phyloP scores from a whole-genome alignment of 2,329 filamentous ascomycete genomes.

The Pseudocercospora fijiensis region DNA sequence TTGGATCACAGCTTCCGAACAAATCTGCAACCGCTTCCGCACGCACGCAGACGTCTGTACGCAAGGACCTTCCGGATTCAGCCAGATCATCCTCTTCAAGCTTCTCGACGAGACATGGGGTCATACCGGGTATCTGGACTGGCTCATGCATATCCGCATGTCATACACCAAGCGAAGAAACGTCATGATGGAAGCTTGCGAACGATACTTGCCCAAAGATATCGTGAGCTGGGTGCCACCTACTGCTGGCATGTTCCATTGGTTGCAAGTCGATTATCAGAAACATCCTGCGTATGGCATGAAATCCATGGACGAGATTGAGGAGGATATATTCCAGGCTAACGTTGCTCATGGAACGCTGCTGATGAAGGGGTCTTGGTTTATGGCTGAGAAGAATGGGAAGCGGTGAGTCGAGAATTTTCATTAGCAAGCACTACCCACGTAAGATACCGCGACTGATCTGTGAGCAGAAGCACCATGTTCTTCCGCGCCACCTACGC shows the following conservation, averaged over 20 bases:
- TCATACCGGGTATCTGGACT: slow-evolving; percentile 82
- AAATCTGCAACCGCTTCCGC: slow-evolving; percentile 78
- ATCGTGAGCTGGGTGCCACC: slow-evolving; percentile 79
- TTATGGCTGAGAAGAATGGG: slow-evolving; percentile 69
- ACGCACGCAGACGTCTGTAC: slow-evolving; percentile 80
- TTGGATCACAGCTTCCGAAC: slow-evolving; percentile 85
- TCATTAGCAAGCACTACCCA: no score
- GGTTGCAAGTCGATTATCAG: slow-evolving; percentile 67
- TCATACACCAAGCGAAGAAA: slow-evolving; percentile 81
- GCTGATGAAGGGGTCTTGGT: slow-evolving; percentile 85
- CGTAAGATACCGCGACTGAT: no score
- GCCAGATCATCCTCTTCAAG: slow-evolving; percentile 82
- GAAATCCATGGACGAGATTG: slow-evolving; percentile 63
- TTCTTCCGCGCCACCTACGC: slow-evolving; percentile 93
- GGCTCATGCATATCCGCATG: slow-evolving; percentile 77
- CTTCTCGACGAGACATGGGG: slow-evolving; percentile 93
- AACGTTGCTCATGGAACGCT: slow-evolving; percentile 76
- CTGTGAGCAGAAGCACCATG: slow-evolving; percentile 51
- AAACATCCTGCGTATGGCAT: slow-evolving; percentile 61
- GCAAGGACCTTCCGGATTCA: slow-evolving; percentile 82
- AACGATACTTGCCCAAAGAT: slow-evolving; percentile 69
- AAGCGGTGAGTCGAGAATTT: slow-evolving; percentile 31
- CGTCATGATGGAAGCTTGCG: slow-evolving; percentile 74
- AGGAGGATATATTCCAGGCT: slow-evolving; percentile 80
- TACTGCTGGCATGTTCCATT: slow-evolving; percentile 90